These are phyloP conservation scores for Fraxinus albicans DNA, from an alignment of 305 asterid genomes.

Conservation along the genomic window DNA sequence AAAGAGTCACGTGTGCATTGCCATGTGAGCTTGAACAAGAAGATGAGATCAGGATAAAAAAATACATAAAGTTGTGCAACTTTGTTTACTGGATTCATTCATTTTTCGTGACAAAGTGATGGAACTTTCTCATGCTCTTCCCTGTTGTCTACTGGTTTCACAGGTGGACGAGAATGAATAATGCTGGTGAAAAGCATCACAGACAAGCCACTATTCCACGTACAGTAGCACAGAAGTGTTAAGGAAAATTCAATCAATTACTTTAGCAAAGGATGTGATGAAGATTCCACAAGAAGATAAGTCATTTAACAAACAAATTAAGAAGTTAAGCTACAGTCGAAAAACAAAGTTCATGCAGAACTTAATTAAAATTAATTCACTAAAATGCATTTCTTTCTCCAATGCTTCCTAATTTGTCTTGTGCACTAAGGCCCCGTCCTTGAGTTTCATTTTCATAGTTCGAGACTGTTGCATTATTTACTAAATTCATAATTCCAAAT, in stretches of 20 bases:
- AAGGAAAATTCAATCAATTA: neutral
- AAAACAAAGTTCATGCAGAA: neutral
- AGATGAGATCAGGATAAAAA: conserved; percentile 11
- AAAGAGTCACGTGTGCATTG: conserved; percentile 20
- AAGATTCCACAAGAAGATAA: neutral
- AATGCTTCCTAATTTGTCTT: neutral
- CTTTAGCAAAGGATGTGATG: neutral
- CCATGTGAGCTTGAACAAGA: conserved; percentile 10
- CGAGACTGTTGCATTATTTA: neutral
- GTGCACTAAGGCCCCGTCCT: neutral
- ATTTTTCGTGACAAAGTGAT: neutral
- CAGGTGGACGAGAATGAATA: neutral
- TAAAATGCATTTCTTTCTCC: neutral
- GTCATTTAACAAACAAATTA: neutral
- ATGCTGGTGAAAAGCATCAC: neutral
- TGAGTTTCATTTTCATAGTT: neutral
- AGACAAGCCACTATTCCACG: neutral
- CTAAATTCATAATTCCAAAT: neutral
- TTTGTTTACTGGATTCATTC: conserved; percentile 9
- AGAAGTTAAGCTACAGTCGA: neutral
- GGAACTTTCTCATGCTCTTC: neutral
- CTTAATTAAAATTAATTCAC: neutral
- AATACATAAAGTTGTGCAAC: conserved; percentile 12
- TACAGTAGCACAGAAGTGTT: neutral
- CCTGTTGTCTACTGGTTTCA: neutral